These are phyloP conservation scores for Lentinula boryana DNA, from an alignment of 768 basidiomycete genomes.

Conservation along the genomic window DNA sequence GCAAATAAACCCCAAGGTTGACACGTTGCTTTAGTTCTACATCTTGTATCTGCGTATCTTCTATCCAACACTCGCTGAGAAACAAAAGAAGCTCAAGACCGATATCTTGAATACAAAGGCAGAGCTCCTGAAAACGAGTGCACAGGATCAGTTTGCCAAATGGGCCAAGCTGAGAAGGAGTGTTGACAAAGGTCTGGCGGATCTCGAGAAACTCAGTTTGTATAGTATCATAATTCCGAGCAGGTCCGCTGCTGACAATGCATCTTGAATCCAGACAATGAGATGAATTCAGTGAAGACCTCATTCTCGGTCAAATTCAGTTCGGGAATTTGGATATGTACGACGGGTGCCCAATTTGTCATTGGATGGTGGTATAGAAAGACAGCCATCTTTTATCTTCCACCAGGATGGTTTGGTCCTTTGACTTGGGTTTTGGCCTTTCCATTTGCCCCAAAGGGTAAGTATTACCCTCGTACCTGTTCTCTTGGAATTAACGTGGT, in stretches of 20 bases:
- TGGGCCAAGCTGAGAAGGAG: conserved; percentile 92
- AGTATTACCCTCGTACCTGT: conserved; percentile 17
- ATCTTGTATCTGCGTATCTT: conserved; percentile 62
- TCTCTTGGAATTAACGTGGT: not conserved
- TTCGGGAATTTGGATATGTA: conserved; percentile 68
- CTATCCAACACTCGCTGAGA: conserved; percentile 43
- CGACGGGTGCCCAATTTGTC: conserved; percentile 80
- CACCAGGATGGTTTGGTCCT: conserved; percentile 85
- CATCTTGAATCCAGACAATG: conserved; percentile 46
- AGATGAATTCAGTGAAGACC: conserved; percentile 53
- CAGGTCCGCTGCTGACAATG: not conserved
- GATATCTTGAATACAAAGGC: conserved; percentile 77
- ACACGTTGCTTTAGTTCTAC: conserved; percentile 53
- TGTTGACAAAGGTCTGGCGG: conserved; percentile 86
- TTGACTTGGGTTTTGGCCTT: conserved; percentile 83
- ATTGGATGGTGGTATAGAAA: conserved; percentile 91
- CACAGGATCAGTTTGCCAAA: conserved; percentile 97
- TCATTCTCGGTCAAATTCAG: conserved; percentile 71
- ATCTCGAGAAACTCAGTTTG: conserved; percentile 90
- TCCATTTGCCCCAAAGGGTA: conserved; percentile 87
- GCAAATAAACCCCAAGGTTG: not conserved
- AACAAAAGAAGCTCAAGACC: conserved; percentile 69
- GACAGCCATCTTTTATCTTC: conserved; percentile 90
- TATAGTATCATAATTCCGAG: conserved; percentile 10
- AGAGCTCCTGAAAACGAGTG: conserved; percentile 84